Base-by-base conservation (phyloP, 1,284 basidiomycete genomes). In the Ganoderma boninense region DNA sequence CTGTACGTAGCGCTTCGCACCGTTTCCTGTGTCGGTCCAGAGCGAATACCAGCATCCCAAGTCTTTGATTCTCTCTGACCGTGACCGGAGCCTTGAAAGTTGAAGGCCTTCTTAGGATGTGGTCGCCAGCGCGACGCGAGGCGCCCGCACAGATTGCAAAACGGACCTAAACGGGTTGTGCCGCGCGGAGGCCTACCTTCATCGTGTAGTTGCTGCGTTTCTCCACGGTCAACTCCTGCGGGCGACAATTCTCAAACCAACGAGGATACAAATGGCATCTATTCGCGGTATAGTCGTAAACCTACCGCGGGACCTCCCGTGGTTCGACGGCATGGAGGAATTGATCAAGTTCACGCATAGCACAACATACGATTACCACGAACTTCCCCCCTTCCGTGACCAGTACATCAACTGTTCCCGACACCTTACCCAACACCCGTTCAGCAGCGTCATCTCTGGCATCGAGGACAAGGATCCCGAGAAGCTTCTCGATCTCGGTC, bases 401-500 rank as follows among this genome's bases (percentile, higher is more conserved):
- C 52, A 56, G 52, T 32, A 29, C 26, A 56, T 56, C 52, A 32
- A 11, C 52, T 29, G 23, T 14, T 56, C 52, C 26, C 29, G 14
- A 13, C 52, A 56, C 52, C 52, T 56, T 16, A 14, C 52, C 13
- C 52, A 56, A 13, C 29, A 56, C 26, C 52, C 52, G 0, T 56
- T 56, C 26, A 26, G 11, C 26, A 56, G 26, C 52, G 13, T 56
- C 29, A 11, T 56, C 52, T 56, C 52, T n/a, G 52, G 52, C 3
- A 56, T 32, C n/a, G 52, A 56, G 29, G 52, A 56, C 14, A 29
- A 56, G 23, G 52, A 56, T 26, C 52, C 52, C 52, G 52, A 56
- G 23, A 56, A 56, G 16, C 23, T 56, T 29, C 52, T 56, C 52
- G 52, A 56, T 26, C n/a, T 56, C 29, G 52, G 52, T 29, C 52